phyloP scores from a whole-genome alignment of 495 filamentous ascomycete genomes.

The Hypoxylon fragiforme region DNA sequence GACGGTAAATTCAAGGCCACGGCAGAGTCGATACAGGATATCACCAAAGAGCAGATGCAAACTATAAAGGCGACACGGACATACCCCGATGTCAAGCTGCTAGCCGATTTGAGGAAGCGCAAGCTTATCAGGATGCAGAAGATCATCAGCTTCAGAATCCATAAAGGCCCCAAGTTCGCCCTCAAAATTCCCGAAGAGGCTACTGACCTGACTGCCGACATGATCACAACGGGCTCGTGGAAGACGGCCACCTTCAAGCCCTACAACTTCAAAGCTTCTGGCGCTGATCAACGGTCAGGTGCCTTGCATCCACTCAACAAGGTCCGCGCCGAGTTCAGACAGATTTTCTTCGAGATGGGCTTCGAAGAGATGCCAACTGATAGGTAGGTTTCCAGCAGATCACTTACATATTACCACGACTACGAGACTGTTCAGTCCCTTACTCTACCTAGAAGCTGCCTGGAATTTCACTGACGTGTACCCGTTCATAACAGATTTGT shows the following conservation, averaged over 20 bases:
- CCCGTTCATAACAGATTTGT: conserved; percentile 57
- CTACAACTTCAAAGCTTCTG: conserved; percentile 95
- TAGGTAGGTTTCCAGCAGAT: conserved; percentile 39
- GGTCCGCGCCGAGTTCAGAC: conserved; percentile 88
- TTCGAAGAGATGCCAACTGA: conserved; percentile 85
- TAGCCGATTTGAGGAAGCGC: conserved; percentile 83
- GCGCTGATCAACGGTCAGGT: conserved; percentile 75
- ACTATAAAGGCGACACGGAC: conserved; percentile 68
- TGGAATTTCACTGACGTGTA: conserved; percentile 37
- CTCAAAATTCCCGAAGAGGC: conserved; percentile 86
- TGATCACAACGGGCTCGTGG: conserved; percentile 79
- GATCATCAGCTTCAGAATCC: conserved; percentile 78
- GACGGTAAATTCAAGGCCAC: conserved; percentile 20
- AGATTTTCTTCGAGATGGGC: conserved; percentile 95
- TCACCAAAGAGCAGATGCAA: conserved; percentile 72
- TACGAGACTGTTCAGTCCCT: too few relatives aligned
- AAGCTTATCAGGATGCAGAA: conserved; percentile 82
- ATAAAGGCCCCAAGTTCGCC: conserved; percentile 85
- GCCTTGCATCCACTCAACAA: conserved; percentile 94
- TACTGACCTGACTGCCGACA: conserved; percentile 92
- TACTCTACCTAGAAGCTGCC: conserved; percentile 46
- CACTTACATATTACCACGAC: too few relatives aligned
- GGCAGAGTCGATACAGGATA: conserved; percentile 70
- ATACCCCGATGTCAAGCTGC: conserved; percentile 68
- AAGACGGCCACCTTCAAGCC: conserved; percentile 90